Evolutionary conservation across 768 basidiomycete species (phyloP), one percentile per base, ranked within the genome.

Genomic region (Lentinus brumalis): DNA sequence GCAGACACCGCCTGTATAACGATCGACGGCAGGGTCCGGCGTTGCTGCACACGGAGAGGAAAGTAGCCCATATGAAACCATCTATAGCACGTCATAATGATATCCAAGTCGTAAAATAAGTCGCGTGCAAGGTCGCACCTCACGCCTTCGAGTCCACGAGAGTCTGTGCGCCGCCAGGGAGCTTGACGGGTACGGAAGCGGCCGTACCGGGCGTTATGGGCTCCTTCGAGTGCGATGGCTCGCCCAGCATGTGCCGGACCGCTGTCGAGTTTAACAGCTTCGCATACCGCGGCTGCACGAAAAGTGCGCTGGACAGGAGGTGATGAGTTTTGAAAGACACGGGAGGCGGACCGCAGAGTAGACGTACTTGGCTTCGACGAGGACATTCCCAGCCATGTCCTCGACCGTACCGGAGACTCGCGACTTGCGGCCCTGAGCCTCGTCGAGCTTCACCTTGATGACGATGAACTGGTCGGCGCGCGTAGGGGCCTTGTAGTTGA

Each of bases 391-490:
- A n/a, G 89, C 80, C 11, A 94, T 72, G 59, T 88, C 87, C 75
- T 96, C 92, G 32, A 98, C 83, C 10, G 75, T 79, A 0, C 88
- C 95, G 5, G 77, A 75, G 15, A 96, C 93, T 2, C 74, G 73
- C 0, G 81, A 84, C 73, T 96, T 98, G 18, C 96, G 85, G 0
- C 94, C 96, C 57, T 89, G 84, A 16, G 81, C 75, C 65, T 89
- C 84, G 0, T 78, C 76, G 2, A 96, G 77, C 46, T 76, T 80
- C 2, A 90, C 88, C 64, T 85, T 86, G 57, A 98, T 83, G 16
- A 96, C 83, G 50, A 98, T 81, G 73, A 95, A 97, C 88, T 97
- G 75, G 72, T 96, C 92, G 0, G 96, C 96, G 55, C 83, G 85
- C 2, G 93, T 94, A 0, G 96, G 96, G 2, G 92, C 89, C 54